phyloP scores from a whole-genome alignment of 139 green algal species.

The Volvox reticuliferus region DNA sequence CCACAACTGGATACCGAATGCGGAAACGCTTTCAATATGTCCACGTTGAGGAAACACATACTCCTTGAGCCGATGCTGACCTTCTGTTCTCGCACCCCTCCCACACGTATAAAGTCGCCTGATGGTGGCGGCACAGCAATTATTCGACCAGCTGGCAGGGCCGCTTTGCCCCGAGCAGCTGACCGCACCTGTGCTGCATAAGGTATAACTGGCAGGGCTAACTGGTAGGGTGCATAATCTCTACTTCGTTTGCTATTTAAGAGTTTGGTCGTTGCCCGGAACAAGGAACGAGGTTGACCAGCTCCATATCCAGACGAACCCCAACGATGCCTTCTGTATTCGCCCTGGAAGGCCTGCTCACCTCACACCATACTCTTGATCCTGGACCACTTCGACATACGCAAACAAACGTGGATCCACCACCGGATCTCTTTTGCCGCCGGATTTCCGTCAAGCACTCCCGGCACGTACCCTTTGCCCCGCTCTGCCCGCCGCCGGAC shows the following conservation, averaged over 20 bases:
- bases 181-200: conserved; percentile 72
- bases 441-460: no score
- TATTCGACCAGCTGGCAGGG: conserved; percentile 68
- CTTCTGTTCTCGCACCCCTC: neutral
- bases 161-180: conserved; percentile 79
- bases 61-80: no score
- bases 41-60: no score
- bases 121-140: conserved; percentile 72
- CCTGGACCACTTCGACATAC: neutral
- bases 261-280: no score
- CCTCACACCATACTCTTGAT: neutral
- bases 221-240: no score
- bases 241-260: no score
- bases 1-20: no score
- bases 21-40: no score
- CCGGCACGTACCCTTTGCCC: no score
- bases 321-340: no score
- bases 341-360: neutral
- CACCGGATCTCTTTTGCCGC: neutral
- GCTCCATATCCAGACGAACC: no score
- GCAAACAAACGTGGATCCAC: neutral
- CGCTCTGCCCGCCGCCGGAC: neutral
- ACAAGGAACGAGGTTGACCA: no score
- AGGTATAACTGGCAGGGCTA: conserved; percentile 2
- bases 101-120: conserved; percentile 48